phyloP scores from a whole-genome alignment of 2,329 filamentous ascomycete species.

The Ceratocystis huliohia region DNA sequence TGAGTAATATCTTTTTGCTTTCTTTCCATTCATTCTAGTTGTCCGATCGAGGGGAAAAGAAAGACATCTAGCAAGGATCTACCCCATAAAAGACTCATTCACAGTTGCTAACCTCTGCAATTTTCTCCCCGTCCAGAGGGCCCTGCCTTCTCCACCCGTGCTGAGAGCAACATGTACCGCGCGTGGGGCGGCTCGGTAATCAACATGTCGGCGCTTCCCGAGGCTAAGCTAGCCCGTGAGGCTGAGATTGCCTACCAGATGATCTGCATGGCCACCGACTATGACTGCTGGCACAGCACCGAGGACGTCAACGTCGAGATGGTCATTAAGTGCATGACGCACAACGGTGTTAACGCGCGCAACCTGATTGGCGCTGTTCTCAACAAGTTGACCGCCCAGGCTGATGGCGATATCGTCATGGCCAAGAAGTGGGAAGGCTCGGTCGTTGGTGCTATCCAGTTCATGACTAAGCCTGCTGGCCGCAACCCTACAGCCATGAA shows the following conservation, averaged over 20 bases:
- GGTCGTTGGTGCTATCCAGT: constrained; percentile 62
- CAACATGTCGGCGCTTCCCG: constrained; percentile 94
- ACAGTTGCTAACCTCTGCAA: neutral
- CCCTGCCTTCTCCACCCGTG: constrained; percentile 93
- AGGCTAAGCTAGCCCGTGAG: constrained; percentile 91
- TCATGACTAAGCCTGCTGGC: constrained; percentile 69
- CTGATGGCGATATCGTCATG: constrained; percentile 60
- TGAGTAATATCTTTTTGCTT: constrained; percentile 32
- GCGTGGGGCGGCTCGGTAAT: constrained; percentile 88
- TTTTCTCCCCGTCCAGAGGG: constrained; percentile 49
- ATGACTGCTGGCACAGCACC: constrained; percentile 88
- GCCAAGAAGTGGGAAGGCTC: constrained; percentile 72
- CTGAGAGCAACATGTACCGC: constrained; percentile 91
- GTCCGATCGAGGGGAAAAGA: neutral
- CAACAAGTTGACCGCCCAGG: constrained; percentile 67
- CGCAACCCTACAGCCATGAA: constrained; percentile 61
- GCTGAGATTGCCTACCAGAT: constrained; percentile 95
- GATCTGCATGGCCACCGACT: constrained; percentile 99
- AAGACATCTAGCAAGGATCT: neutral
- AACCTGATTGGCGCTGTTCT: constrained; percentile 75
- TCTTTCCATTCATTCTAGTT: constrained; percentile 5
- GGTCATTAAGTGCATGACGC: constrained; percentile 93
- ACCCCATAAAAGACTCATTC: no score
- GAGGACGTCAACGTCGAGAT: constrained; percentile 88
- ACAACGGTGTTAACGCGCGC: constrained; percentile 79